phyloP scores from a whole-genome alignment of 208 protist species.

The Acanthamoeba royreba region DNA sequence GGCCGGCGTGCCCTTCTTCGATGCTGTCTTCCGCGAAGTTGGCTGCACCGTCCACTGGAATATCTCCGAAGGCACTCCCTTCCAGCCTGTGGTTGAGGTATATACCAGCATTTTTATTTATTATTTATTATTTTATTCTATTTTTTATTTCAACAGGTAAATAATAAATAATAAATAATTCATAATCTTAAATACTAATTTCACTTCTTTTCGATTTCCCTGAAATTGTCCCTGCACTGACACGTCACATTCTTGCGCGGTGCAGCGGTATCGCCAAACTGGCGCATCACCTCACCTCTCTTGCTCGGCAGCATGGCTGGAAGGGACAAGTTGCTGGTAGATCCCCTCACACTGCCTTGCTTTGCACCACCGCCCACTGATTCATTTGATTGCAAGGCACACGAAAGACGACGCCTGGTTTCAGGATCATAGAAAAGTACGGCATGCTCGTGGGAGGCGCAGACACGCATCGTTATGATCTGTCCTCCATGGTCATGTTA shows the following conservation, averaged over 20 bases:
- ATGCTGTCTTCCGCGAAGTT: constrained; percentile 75
- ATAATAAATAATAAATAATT: too few species aligned
- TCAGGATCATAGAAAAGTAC: constrained; percentile 87
- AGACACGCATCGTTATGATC: constrained; percentile 82
- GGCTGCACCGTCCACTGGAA: constrained; percentile 74
- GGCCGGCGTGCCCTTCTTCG: constrained; percentile 78
- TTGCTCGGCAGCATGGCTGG: constrained; percentile 39
- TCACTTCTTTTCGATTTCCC: too few species aligned
- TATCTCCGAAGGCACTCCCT: constrained; percentile 69
- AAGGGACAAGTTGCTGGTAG: constrained; percentile 70
- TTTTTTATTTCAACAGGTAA: too few species aligned
- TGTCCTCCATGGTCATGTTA: constrained; percentile 87
- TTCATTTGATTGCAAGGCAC: too few species aligned
- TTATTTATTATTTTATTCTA: too few species aligned
- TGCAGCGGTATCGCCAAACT: constrained; percentile 75
- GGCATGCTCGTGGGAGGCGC: constrained; percentile 79
- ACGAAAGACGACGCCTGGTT: constrained; percentile 86
- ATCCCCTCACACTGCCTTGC: neutral
- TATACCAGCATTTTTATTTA: too few species aligned
- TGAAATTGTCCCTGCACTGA: too few species aligned
- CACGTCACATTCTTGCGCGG: constrained; percentile 75
- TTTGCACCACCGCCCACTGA: too few species aligned
- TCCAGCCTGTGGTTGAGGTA: constrained; percentile 51
- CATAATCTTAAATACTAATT: too few species aligned
- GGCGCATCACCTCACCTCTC: neutral